Evolutionary conservation across 148 eudicot species (phyloP), one percentile per base, ranked within the genome.

Genomic region (Tetragonia tetragonoides): DNA sequence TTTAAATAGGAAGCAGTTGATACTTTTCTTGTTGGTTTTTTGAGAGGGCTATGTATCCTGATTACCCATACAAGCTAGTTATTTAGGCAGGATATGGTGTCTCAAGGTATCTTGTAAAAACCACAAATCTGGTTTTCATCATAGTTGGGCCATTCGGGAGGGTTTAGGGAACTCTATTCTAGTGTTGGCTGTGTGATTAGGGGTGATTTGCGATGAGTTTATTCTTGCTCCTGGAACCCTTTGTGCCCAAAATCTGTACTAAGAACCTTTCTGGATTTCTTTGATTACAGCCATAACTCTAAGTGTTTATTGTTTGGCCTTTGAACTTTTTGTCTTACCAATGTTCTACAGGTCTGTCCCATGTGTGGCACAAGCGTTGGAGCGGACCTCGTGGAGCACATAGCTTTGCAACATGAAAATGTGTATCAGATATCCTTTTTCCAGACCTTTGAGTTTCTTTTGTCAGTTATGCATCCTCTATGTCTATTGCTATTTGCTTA

Each of bases 371-470:
- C 78, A 66, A 78, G 68, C 70, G 85, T 87, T 39, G 87, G 87
- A 72, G 68, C 68, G 49, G 81, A 84, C 75, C 80, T 87, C 85
- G 87, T 86, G 81, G 89, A 78, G 40, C 93, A 90, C 76, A 73
- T 90, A 54, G 88, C 88, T 54, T 47, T 86, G 67, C 84, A 85
- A 66, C 91, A 90, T 75, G 90, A 83, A 81, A 85, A 82, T 41
- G 72, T 79, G 18, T 81, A 85, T 62, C 88, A 75, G 70, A 90
- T 88, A 90, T 90, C 93, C 93, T 90, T 90, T 75, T 75, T 15
- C 37, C 46, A 40, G 78, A 10, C 54, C 20, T 57, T 42, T 41
- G 12, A 24, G 18, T 77, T 38, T 14, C 57, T 72, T 51, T n/a
- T 53, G 53, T n/a, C 17, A 49, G 2, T 42, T 18, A 54, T 65